Conservation (phyloP, 345 rosid genomes). For the Aquilaria sinensis region DNA sequence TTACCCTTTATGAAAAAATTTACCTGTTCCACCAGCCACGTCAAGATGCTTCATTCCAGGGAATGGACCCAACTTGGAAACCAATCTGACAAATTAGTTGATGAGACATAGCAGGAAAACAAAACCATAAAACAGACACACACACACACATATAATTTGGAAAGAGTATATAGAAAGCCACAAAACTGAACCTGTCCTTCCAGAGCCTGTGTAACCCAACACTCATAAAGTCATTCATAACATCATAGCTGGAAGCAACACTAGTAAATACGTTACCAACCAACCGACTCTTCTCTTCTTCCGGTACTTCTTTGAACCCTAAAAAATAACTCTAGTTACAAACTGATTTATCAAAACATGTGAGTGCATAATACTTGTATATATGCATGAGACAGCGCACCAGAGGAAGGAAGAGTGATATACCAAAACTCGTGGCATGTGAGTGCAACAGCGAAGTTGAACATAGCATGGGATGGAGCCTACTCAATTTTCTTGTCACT, state of each 20-base stretch:
- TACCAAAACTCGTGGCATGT: slow-evolving; percentile 98
- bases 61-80: slow-evolving; percentile 79
- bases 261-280: slow-evolving; percentile 83
- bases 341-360: background rate
- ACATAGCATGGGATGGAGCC: slow-evolving; percentile 19
- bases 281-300: slow-evolving; percentile 80
- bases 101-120: slow-evolving; percentile 9
- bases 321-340: slow-evolving; percentile 15
- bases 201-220: slow-evolving; percentile 87
- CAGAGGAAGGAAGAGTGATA: slow-evolving; percentile 2
- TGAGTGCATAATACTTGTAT: background rate
- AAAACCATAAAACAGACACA: slow-evolving; percentile 1
- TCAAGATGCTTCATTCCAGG: slow-evolving; percentile 98
- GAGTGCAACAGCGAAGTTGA: slow-evolving; percentile 54
- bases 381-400: background rate
- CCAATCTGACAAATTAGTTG: slow-evolving; percentile 43
- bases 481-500: slow-evolving; percentile 27
- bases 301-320: slow-evolving; percentile 87
- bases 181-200: slow-evolving; percentile 74
- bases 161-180: slow-evolving; percentile 3
- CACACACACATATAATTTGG: background rate
- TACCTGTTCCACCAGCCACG: slow-evolving; percentile 98
- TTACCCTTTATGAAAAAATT: background rate
- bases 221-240: slow-evolving; percentile 98
- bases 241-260: slow-evolving; percentile 89